phyloP scores from a whole-genome alignment of 2,329 filamentous ascomycete species.

The Cladosporium cucumerinum region DNA sequence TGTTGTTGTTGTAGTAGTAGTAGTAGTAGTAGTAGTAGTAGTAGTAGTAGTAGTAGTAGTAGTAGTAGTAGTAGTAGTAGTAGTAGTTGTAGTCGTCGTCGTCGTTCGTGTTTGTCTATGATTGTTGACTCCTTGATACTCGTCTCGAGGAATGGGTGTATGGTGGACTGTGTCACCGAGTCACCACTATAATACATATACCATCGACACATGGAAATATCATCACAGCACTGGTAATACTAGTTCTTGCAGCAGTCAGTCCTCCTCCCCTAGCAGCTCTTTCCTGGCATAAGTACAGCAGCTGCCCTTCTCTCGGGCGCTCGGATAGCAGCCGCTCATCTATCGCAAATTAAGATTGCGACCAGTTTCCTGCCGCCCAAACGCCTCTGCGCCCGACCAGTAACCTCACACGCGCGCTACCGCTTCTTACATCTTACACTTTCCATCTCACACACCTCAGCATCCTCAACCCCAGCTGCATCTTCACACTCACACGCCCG shows the following conservation, averaged over 20 bases:
- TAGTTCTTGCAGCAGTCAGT: too few species aligned
- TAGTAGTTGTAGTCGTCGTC: too few species aligned
- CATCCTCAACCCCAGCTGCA: constrained; percentile 8
- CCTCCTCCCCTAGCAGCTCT: too few species aligned
- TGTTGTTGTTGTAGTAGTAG: too few species aligned
- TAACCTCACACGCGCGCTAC: background rate
- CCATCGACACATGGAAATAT: background rate
- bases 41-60: too few species aligned
- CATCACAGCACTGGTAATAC: too few species aligned
- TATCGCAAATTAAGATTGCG: constrained; percentile 3
- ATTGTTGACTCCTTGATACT: background rate
- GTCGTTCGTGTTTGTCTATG: background rate
- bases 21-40: too few species aligned
- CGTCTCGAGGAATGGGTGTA: background rate
- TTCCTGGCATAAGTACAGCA: background rate
- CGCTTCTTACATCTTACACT: background rate
- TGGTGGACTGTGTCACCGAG: background rate
- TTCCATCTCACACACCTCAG: background rate
- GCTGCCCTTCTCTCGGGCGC: background rate
- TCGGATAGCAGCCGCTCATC: background rate
- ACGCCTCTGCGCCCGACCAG: background rate
- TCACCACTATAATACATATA: background rate
- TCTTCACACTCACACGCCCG: background rate
- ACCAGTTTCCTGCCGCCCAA: constrained; percentile 4
- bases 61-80: too few species aligned